Percentiles rank a stretch among this genome's conserved stretches.
Conservation (phyloP, 768 basidiomycete genomes). For the Roridomyces roridus region DNA sequence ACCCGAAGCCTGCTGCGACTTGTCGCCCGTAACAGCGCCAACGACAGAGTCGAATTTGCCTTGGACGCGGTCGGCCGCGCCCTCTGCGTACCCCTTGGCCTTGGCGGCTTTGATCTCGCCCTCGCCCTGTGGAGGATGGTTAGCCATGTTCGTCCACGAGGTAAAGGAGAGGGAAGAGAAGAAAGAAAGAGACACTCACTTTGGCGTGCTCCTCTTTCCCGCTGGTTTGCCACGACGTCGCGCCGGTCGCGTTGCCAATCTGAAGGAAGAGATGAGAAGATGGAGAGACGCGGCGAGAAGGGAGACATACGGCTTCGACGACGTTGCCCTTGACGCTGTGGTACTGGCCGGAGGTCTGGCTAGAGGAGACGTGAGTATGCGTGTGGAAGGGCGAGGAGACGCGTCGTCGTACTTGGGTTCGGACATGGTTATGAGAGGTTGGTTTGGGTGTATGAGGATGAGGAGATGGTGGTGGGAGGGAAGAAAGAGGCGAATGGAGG, state of each 20-base stretch:
- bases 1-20: conserved; percentile 39
- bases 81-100: conserved; percentile 42
- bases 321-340: conserved; percentile 11
- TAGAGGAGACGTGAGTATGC: neutral
- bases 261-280: neutral
- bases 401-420: conserved; percentile 1
- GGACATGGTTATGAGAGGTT: too few species aligned
- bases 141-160: neutral
- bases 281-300: neutral
- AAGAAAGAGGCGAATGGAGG: neutral
- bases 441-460: neutral
- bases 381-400: neutral
- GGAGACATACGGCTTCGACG: neutral
- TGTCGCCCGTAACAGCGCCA: conserved; percentile 45
- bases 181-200: conserved; percentile 17
- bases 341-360: conserved; percentile 3
- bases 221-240: conserved; percentile 33
- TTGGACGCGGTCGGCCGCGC: conserved; percentile 36
- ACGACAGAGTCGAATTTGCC: conserved; percentile 40
- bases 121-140: conserved; percentile 34
- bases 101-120: conserved; percentile 38
- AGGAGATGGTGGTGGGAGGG: neutral
- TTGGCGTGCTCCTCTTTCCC: conserved; percentile 44
- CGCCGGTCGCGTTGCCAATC: conserved; percentile 45
- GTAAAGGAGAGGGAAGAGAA: neutral